These are phyloP conservation scores for Ascocoryne sarcoides DNA, from an alignment of 2,329 filamentous ascomycete species.

Conservation along the genomic window DNA sequence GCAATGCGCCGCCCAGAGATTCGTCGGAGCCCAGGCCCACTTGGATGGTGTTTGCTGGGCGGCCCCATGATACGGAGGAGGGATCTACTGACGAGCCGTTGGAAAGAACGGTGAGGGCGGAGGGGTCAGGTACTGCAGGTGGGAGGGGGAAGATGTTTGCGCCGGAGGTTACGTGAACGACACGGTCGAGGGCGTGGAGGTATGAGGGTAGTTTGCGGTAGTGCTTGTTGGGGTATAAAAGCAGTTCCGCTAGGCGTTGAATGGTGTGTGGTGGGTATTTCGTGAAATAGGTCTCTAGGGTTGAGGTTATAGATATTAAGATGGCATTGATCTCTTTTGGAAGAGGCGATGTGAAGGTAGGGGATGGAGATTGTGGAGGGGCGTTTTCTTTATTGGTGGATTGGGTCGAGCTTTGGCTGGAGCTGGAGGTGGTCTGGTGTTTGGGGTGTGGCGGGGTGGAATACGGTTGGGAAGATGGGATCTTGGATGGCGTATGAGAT, in stretches of 20 bases:
- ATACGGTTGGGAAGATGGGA: slow-evolving; percentile 57
- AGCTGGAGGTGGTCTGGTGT: slow-evolving; percentile 28
- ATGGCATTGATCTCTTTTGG: slow-evolving; percentile 57
- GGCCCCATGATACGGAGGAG: slow-evolving; percentile 38
- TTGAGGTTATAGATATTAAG: slow-evolving; percentile 49
- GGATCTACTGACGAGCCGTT: slow-evolving; percentile 46
- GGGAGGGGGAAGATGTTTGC: slow-evolving; percentile 77
- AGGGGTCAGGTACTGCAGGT: slow-evolving; percentile 50
- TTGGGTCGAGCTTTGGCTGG: slow-evolving; percentile 30
- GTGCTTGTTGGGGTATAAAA: slow-evolving; percentile 66
- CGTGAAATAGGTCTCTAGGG: slow-evolving; percentile 59
- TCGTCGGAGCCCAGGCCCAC: slow-evolving; percentile 70
- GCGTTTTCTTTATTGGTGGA: slow-evolving; percentile 63
- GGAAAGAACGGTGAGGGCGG: slow-evolving; percentile 41
- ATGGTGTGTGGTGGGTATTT: slow-evolving; percentile 81
- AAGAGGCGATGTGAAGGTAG: slow-evolving; percentile 33
- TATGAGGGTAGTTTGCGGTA: slow-evolving; percentile 79
- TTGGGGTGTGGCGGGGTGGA: slow-evolving; percentile 43
- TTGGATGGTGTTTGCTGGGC: slow-evolving; percentile 31
- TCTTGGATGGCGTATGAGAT: slow-evolving; percentile 34
- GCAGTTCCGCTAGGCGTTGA: slow-evolving; percentile 82
- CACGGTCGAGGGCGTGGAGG: slow-evolving; percentile 81
- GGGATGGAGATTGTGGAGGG: slow-evolving; percentile 29
- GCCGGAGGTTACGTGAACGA: slow-evolving; percentile 80
- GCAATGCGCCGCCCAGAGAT: slow-evolving; percentile 75